Conservation (phyloP, 1,284 basidiomycete species). For the Cryptococcus neoformans region DNA sequence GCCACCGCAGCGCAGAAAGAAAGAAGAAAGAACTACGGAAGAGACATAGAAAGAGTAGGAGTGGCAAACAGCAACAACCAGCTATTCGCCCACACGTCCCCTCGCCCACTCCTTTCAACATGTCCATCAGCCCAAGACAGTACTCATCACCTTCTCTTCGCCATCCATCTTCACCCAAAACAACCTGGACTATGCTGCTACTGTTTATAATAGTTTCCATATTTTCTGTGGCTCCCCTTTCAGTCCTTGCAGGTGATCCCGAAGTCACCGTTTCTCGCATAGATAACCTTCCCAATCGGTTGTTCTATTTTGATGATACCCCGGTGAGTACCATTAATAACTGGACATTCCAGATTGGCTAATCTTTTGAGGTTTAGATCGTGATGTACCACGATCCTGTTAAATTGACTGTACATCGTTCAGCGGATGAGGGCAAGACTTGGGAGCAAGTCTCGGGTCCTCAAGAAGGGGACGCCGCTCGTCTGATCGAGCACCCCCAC, state of each 20-base stretch:
- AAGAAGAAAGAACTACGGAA: too few species aligned
- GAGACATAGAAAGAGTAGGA: too few species aligned
- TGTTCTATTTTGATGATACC: constrained; percentile 93
- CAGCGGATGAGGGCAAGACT: constrained; percentile 82
- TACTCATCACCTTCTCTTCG: too few species aligned
- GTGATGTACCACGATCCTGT: constrained; percentile 78
- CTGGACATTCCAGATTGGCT: background rate
- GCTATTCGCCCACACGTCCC: too few species aligned
- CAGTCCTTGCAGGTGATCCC: constrained; percentile 38
- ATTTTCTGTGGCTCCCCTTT: constrained; percentile 10
- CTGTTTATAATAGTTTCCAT: constrained; percentile 3
- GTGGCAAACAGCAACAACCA: too few species aligned
- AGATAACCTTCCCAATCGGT: constrained; percentile 68
- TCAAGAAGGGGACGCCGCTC: constrained; percentile 57
- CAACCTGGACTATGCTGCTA: background rate
- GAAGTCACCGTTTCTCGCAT: constrained; percentile 51
- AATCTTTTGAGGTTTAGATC: constrained; percentile 51
- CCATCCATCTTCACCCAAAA: too few species aligned
- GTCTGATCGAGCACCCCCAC: constrained; percentile 85
- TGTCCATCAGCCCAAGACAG: too few species aligned
- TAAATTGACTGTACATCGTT: constrained; percentile 68
- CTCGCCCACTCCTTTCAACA: too few species aligned
- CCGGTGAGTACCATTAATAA: constrained; percentile 54
- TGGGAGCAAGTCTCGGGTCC: constrained; percentile 68
- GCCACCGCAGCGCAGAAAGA: too few species aligned